These are phyloP conservation scores for Pulveroboletus sp. DNA, from an alignment of 768 basidiomycete genomes.

Conservation along the genomic window DNA sequence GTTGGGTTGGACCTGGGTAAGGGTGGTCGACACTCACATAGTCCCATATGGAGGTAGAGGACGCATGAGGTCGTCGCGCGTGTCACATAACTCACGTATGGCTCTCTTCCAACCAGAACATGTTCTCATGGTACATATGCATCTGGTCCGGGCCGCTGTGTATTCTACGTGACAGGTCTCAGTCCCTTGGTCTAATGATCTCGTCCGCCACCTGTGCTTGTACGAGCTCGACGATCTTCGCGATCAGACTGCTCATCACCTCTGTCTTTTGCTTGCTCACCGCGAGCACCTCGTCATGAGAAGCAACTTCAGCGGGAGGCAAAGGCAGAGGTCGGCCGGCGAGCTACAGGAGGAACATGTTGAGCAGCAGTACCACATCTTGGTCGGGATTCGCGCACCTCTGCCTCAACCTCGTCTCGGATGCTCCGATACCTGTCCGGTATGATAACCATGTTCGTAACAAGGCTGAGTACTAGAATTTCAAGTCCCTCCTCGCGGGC, in stretches of 20 bases:
- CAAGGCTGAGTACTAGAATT: slow-evolving; percentile 75
- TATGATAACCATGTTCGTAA: slow-evolving; percentile 82
- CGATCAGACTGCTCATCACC: slow-evolving; percentile 67
- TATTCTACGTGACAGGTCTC: slow-evolving; percentile 4
- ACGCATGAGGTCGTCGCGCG: too few species aligned
- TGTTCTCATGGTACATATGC: too few species aligned
- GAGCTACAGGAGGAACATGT: slow-evolving; percentile 39
- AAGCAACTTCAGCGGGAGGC: slow-evolving; percentile 46
- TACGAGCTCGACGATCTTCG: slow-evolving; percentile 49
- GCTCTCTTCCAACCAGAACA: too few species aligned
- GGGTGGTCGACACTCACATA: not conserved
- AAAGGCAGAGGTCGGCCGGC: slow-evolving; percentile 48
- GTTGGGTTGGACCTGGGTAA: not conserved
- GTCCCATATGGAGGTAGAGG: not conserved
- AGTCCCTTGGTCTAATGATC: slow-evolving; percentile 4
- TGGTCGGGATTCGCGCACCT: slow-evolving; percentile 41
- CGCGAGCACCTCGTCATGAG: slow-evolving; percentile 74
- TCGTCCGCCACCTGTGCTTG: slow-evolving; percentile 14
- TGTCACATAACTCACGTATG: too few species aligned
- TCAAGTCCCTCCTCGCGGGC: slow-evolving; percentile 72
- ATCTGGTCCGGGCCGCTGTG: too few species aligned
- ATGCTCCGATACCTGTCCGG: slow-evolving; percentile 63
- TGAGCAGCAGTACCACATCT: not conserved
- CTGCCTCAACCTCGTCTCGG: slow-evolving; percentile 69
- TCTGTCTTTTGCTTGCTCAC: slow-evolving; percentile 65